Evolutionary conservation across 352 stramenopile genomes (phyloP).

Genomic region (Phytophthora lateralis): DNA sequence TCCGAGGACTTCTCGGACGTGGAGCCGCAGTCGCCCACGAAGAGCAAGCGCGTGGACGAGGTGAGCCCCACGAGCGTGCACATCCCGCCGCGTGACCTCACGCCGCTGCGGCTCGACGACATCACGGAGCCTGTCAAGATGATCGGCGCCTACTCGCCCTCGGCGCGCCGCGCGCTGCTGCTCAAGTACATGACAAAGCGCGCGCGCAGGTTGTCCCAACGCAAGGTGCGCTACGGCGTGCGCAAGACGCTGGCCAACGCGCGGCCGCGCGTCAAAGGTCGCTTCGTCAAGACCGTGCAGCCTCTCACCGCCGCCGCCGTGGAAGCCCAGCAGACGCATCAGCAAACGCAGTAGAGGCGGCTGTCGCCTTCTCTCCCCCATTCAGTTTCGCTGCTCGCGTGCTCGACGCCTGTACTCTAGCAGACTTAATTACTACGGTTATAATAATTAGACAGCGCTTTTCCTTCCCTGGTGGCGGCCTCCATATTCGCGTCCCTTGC

Average conservation of each 20-base stretch:
- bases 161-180: slow-evolving; percentile 65
- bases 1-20: slow-evolving; percentile 43
- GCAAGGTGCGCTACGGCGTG: slow-evolving; percentile 81
- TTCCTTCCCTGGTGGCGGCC: background rate
- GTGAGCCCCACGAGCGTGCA: slow-evolving; percentile 69
- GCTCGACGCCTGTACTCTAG: slow-evolving; percentile 33
- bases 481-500: slow-evolving; percentile 7
- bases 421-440: slow-evolving; percentile 18
- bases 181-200: slow-evolving; percentile 85
- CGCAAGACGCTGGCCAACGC: slow-evolving; percentile 83
- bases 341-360: background rate
- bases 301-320: slow-evolving; percentile 71
- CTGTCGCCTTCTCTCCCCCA: background rate
- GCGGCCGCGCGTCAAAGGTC: slow-evolving; percentile 75
- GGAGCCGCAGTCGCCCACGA: slow-evolving; percentile 25
- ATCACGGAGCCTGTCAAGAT: slow-evolving; percentile 46
- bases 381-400: slow-evolving; percentile 8
- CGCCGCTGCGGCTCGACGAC: slow-evolving; percentile 55
- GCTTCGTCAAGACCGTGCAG: slow-evolving; percentile 85
- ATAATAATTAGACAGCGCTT: slow-evolving; percentile 29
- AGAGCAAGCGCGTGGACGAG: slow-evolving; percentile 40
- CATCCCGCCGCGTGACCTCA: slow-evolving; percentile 43
- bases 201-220: slow-evolving; percentile 69
- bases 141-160: slow-evolving; percentile 75
- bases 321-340: slow-evolving; percentile 36